Percentiles rank a stretch among this genome's conserved stretches.
Evolutionary conservation across 2,329 filamentous ascomycete genomes (phyloP).

Genomic region (Apiospora arundinis): DNA sequence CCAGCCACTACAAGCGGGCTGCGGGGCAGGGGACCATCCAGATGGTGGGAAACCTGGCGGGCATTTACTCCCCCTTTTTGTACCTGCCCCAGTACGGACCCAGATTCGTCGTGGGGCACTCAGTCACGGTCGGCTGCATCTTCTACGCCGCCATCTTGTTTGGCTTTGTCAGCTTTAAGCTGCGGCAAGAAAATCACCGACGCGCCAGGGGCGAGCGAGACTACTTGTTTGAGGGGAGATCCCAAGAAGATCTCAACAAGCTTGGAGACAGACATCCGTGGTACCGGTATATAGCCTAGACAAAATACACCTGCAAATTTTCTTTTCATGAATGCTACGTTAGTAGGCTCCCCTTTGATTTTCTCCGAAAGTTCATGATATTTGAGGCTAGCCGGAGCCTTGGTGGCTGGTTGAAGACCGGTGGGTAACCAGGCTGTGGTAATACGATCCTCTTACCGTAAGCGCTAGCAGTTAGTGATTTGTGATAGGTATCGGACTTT

Average conservation of each 20-base stretch:
- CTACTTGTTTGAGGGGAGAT: slow-evolving; percentile 6
- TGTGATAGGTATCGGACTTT: too few species aligned
- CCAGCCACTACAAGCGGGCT: slow-evolving; percentile 25
- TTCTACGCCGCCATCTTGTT: slow-evolving; percentile 3
- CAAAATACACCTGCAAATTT: background rate
- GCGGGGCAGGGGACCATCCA: slow-evolving; percentile 24
- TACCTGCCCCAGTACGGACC: slow-evolving; percentile 9
- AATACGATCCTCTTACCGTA: too few species aligned
- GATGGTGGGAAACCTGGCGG: slow-evolving; percentile 24
- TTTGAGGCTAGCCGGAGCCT: too few species aligned
- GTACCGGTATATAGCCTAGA: slow-evolving; percentile 19
- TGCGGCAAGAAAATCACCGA: slow-evolving; percentile 5
- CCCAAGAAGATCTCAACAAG: slow-evolving; percentile 4
- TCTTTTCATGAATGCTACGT: too few species aligned
- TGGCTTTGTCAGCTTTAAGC: background rate
- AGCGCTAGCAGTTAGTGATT: too few species aligned
- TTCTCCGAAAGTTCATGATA: too few species aligned
- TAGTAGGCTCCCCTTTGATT: too few species aligned
- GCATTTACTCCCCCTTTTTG: slow-evolving; percentile 20
- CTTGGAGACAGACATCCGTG: slow-evolving; percentile 17
- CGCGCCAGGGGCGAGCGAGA: slow-evolving; percentile 7
- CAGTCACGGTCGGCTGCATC: background rate
- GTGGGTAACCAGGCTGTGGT: too few species aligned
- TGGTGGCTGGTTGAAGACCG: too few species aligned
- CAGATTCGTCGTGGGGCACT: slow-evolving; percentile 11